Base-by-base conservation (phyloP, 1,284 basidiomycete genomes). In the Cerioporus squamosus region DNA sequence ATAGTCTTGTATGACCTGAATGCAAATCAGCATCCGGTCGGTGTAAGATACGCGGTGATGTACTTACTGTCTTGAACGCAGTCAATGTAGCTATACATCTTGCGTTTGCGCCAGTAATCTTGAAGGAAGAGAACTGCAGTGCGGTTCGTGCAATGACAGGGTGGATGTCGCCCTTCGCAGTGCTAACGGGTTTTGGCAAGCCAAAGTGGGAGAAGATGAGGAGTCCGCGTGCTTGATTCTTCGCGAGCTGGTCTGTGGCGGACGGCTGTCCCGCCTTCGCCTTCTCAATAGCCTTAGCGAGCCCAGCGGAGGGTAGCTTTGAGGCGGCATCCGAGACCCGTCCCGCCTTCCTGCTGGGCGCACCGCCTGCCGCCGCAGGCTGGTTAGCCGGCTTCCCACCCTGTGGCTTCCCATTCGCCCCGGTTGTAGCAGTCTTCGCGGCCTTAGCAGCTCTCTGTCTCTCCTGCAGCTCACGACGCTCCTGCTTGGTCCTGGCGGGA, bases 1-100 rank as follows among this genome's bases (percentile, higher is more conserved):
- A 74, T 95, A 95, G 73, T 92, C 89, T 80, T 91, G 86, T 55
- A 96, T 95, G 55, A 95, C 89, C 93, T 95, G n/a, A 22, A 12
- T 14, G 18, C 58, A 26, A 53, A 60, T 44, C 55, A 55, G 42
- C 36, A n/a, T 44, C 17, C 20, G 44, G 17, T 44, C 40, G 44
- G 48, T 31, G 58, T n/a, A 44, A 18, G 49, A 24, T 44, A 50
- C 22, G 33, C 22, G 26, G 49, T n/a, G 33, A 36, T 36, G 6
- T 26, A 78, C 85, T 43, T 66, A 93, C 93, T 31, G 85, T 88
- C 77, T 94, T 94, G 76, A 95, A 93, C 4, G 90, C 87, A 39
- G 83, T 87, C 59, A 95, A 74, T 55, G 91, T 93, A n/a, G 93
- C 91, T 52, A 95, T 93, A 73, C 92, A 94, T 57, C 93, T 80